Percentiles rank a stretch among this genome's conserved stretches.
Conservation (phyloP, 2,329 filamentous ascomycete species). For the Drechmeria coniospora region DNA sequence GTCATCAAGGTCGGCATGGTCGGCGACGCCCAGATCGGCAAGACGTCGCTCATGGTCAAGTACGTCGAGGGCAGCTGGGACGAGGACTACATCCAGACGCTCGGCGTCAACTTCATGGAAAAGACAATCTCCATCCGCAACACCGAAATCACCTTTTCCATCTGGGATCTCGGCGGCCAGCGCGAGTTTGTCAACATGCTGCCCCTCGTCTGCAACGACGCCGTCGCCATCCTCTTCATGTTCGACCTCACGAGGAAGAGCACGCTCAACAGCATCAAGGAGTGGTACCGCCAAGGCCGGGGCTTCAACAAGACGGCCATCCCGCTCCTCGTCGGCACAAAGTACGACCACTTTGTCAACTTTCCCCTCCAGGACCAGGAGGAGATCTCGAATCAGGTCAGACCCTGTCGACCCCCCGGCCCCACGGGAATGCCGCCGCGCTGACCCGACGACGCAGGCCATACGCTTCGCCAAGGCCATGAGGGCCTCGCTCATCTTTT, state of each 20-base stretch:
- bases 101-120: constrained; percentile 99
- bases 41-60: constrained; percentile 98
- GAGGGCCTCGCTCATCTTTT: constrained; percentile 95
- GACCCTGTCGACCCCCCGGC: constrained; percentile 4
- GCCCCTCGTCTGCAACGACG: constrained; percentile 97
- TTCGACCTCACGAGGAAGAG: constrained; percentile 97
- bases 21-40: constrained; percentile 95
- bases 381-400: constrained; percentile 90
- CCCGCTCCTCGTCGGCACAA: constrained; percentile 89
- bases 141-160: constrained; percentile 98
- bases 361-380: constrained; percentile 95
- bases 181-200: constrained; percentile 99
- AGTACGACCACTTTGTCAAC: constrained; percentile 99
- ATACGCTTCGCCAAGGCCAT: constrained; percentile 95
- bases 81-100: constrained; percentile 97
- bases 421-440: background rate
- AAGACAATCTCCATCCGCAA: constrained; percentile 99
- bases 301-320: constrained; percentile 99
- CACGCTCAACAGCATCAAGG: constrained; percentile 97
- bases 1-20: constrained; percentile 99
- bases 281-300: constrained; percentile 95
- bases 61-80: constrained; percentile 99
- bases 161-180: constrained; percentile 96
- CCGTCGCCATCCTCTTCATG: constrained; percentile 98
- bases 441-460: constrained; percentile 38